Conservation (phyloP, 1,284 basidiomycete species). For the Tilletia setariae region DNA sequence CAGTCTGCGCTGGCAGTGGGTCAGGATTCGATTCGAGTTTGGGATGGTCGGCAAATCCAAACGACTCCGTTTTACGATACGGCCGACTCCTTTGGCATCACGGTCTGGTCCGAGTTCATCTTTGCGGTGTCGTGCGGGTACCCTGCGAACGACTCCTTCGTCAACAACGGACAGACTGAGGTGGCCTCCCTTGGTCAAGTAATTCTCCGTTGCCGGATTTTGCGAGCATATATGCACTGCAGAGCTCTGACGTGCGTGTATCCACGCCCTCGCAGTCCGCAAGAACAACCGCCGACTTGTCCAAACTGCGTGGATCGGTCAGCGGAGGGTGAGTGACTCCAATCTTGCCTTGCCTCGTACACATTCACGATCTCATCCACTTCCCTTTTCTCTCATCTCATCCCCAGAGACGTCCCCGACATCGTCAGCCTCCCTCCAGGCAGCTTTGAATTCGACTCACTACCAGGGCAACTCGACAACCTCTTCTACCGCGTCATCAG, state of each 20-base stretch:
- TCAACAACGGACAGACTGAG: conserved; percentile 62
- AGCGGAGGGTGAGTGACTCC: conserved; percentile 49
- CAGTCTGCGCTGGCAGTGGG: conserved; percentile 25
- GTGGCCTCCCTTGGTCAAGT: conserved; percentile 56
- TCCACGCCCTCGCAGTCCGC: neutral
- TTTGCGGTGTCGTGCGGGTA: conserved; percentile 61
- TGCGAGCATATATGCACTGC: neutral
- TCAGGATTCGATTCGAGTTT: conserved; percentile 38
- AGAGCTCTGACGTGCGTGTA: neutral
- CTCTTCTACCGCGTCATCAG: conserved; percentile 60
- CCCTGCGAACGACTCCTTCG: conserved; percentile 60
- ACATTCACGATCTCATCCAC: too few species aligned
- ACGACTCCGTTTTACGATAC: conserved; percentile 60
- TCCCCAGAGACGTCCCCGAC: too few species aligned
- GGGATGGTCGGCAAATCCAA: conserved; percentile 43
- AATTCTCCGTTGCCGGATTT: too few species aligned
- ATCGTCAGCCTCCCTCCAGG: too few species aligned
- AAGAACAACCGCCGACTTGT: conserved; percentile 62
- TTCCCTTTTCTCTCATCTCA: too few species aligned
- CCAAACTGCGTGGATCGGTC: conserved; percentile 64
- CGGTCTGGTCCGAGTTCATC: conserved; percentile 67
- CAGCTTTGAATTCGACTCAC: conserved; percentile 14
- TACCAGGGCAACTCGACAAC: conserved; percentile 26
- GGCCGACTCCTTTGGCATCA: conserved; percentile 66
- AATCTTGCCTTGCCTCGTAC: too few species aligned